Percentiles rank a stretch among this genome's conserved stretches.
phyloP scores from a whole-genome alignment of 2,329 filamentous ascomycete species.

The Fusarium sororula region DNA sequence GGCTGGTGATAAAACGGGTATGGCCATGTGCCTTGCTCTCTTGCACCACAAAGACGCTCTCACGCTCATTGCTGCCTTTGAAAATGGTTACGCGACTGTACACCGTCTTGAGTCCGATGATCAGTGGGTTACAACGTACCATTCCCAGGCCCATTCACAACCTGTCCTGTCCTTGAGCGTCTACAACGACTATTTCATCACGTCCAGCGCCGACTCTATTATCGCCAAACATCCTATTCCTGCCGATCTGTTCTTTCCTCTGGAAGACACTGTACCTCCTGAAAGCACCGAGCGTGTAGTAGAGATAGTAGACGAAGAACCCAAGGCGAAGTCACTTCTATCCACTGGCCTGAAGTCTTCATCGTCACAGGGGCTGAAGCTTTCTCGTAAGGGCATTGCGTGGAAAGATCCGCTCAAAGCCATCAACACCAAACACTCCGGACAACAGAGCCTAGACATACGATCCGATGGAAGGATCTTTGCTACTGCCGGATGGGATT shows the following conservation, averaged over 20 bases:
- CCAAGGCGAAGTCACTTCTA: constrained; percentile 33
- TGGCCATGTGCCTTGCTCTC: constrained; percentile 86
- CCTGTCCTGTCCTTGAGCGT: constrained; percentile 81
- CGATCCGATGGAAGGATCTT: constrained; percentile 85
- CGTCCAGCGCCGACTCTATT: constrained; percentile 83
- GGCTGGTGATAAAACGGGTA: constrained; percentile 68
- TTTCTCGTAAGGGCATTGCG: constrained; percentile 35
- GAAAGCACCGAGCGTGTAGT: constrained; percentile 36
- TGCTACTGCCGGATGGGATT: constrained; percentile 94
- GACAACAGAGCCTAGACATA: constrained; percentile 83
- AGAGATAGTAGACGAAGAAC: constrained; percentile 36
- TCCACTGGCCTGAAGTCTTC: constrained; percentile 35
- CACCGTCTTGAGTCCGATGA: constrained; percentile 59
- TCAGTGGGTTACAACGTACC: constrained; percentile 66
- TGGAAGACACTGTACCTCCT: neutral
- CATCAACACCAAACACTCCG: constrained; percentile 84
- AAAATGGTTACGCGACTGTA: constrained; percentile 80
- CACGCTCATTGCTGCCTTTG: constrained; percentile 80
- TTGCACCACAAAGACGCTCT: constrained; percentile 62
- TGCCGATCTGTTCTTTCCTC: constrained; percentile 27
- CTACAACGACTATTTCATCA: constrained; percentile 70
- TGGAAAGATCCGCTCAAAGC: constrained; percentile 65
- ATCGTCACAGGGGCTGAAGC: neutral
- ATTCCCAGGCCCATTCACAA: constrained; percentile 75
- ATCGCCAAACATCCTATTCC: constrained; percentile 80